Percentiles rank a stretch among this genome's conserved stretches.
These are phyloP conservation scores for Tilletia caries DNA, from an alignment of 1,284 basidiomycete genomes.

Conservation along the genomic window DNA sequence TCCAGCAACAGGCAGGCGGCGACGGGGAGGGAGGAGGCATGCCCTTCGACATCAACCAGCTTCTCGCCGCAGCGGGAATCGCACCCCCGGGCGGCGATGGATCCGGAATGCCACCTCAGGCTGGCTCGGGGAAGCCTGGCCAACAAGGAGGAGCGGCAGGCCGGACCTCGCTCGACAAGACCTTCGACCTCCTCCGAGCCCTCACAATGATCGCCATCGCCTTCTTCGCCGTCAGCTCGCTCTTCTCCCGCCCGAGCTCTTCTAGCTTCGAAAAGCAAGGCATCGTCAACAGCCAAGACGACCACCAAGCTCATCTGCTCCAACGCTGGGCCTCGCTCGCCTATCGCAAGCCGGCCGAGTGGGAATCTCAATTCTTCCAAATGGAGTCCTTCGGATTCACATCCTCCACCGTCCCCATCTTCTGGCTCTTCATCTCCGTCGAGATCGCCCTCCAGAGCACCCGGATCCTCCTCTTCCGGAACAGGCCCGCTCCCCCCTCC, in stretches of 20 bases:
- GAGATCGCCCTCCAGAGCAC: slow-evolving; percentile 40
- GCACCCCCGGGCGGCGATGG: not conserved
- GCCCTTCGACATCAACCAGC: slow-evolving; percentile 12
- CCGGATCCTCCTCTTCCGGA: slow-evolving; percentile 28
- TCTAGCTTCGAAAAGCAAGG: not conserved
- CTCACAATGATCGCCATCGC: slow-evolving; percentile 4
- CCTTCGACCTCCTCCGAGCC: slow-evolving; percentile 6
- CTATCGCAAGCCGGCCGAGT: slow-evolving; percentile 25
- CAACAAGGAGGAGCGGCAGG: not conserved
- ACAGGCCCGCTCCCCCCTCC: not conserved
- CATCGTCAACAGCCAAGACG: not conserved
- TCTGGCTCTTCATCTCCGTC: slow-evolving; percentile 48
- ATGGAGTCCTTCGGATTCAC: slow-evolving; percentile 13
- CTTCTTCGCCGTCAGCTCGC: slow-evolving; percentile 7
- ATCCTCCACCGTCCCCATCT: slow-evolving; percentile 29
- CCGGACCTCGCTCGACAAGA: slow-evolving; percentile 10
- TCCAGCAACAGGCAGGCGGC: slow-evolving; percentile 2
- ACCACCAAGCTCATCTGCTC: slow-evolving; percentile 14
- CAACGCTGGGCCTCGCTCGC: slow-evolving; percentile 40
- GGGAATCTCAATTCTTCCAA: slow-evolving; percentile 18
- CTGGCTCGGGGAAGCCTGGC: not conserved
- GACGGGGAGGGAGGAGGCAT: not conserved
- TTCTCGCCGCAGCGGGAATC: slow-evolving; percentile 3
- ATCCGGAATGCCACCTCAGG: not conserved
- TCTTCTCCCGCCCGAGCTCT: slow-evolving; percentile 8